These are phyloP conservation scores for Trichoderma harzianum DNA, from an alignment of 2,329 filamentous ascomycete genomes.

Conservation along the genomic window DNA sequence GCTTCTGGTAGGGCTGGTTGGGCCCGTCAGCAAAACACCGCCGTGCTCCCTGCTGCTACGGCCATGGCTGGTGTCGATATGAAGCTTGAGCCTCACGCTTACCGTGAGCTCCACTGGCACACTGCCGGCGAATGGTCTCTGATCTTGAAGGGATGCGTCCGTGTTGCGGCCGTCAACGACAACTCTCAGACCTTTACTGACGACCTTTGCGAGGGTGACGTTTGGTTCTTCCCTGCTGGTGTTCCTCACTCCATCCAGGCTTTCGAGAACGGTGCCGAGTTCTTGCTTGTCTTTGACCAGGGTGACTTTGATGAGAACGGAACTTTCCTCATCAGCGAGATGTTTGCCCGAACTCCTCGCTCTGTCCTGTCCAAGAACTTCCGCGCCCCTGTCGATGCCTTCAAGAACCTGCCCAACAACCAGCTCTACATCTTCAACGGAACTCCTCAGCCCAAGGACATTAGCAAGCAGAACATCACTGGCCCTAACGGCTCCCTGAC, in stretches of 20 bases:
- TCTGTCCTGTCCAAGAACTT: constrained; percentile 56
- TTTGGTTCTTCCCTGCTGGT: constrained; percentile 53
- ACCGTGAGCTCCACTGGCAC: constrained; percentile 64
- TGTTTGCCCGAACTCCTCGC: constrained; percentile 48
- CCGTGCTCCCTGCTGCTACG: constrained; percentile 47
- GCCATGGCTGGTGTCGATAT: constrained; percentile 58
- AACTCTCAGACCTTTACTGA: constrained; percentile 44
- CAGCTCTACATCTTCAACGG: constrained; percentile 54
- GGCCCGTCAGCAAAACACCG: constrained; percentile 52
- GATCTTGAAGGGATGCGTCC: constrained; percentile 51
- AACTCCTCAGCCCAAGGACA: constrained; percentile 43
- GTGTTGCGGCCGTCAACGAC: constrained; percentile 50
- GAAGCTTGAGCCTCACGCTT: constrained; percentile 54
- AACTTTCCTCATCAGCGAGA: constrained; percentile 56
- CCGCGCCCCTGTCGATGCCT: constrained; percentile 43
- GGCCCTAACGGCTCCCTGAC: constrained; percentile 42
- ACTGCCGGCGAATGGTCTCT: constrained; percentile 51
- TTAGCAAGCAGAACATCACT: constrained; percentile 46
- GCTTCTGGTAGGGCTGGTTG: constrained; percentile 45
- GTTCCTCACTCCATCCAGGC: constrained; percentile 53
- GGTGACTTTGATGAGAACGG: constrained; percentile 57
- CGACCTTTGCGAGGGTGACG: constrained; percentile 40
- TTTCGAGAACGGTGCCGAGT: constrained; percentile 53
- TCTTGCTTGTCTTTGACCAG: constrained; percentile 58
- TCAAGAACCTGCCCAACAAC: constrained; percentile 45